A percentile compares a stretch with the other conserved stretches of the same genome.
phyloP scores from a whole-genome alignment of 106 monocot genomes.

The Acorus gramineus region DNA sequence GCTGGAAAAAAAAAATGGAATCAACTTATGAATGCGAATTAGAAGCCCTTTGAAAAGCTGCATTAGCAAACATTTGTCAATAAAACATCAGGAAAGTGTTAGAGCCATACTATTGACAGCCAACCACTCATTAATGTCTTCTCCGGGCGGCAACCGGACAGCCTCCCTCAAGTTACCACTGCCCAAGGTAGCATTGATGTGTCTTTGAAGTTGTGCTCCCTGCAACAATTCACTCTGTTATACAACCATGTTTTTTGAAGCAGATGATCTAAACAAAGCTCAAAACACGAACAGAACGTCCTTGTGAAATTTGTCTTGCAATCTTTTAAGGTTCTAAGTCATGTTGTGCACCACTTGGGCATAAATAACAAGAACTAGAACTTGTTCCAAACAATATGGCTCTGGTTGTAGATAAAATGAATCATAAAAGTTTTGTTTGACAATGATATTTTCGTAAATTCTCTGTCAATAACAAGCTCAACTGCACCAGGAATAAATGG shows the following conservation, averaged over 20 bases:
- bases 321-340: too few species aligned
- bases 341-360: too few species aligned
- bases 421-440: too few species aligned
- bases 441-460: too few species aligned
- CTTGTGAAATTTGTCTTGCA: too few species aligned
- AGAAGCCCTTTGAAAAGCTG: not conserved
- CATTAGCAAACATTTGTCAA: not conserved
- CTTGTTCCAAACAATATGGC: too few species aligned
- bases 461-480: too few species aligned
- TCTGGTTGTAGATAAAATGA: too few species aligned
- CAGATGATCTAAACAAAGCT: not conserved
- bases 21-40: not conserved
- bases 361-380: too few species aligned
- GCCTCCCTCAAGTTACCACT: slow-evolving; percentile 88
- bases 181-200: slow-evolving; percentile 86
- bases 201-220: slow-evolving; percentile 76
- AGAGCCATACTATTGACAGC: slow-evolving; percentile 84
- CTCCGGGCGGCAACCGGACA: slow-evolving; percentile 71
- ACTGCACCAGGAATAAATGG: too few species aligned
- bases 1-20: slow-evolving; percentile 29
- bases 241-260: too few species aligned
- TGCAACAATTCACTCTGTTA: slow-evolving; percentile 3
- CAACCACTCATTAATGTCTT: slow-evolving; percentile 88
- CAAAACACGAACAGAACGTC: too few species aligned
- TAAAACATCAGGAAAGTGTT: not conserved